phyloP scores from a whole-genome alignment of 2,329 filamentous ascomycete species.

The Fusarium acutatum region DNA sequence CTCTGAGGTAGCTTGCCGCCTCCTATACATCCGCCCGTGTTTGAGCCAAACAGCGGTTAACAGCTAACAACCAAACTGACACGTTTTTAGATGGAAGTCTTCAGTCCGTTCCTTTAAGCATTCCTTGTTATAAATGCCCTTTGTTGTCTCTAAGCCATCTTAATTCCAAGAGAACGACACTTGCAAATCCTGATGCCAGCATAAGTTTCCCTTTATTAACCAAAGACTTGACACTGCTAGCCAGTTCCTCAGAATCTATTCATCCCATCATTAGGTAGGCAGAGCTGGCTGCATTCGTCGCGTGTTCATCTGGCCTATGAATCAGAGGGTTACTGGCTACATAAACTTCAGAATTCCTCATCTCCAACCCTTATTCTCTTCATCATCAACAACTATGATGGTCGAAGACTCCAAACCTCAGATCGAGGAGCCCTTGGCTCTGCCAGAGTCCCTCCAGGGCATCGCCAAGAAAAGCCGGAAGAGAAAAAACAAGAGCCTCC shows the following conservation, averaged over 20 bases:
- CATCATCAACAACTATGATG: neutral
- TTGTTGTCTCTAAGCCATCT: neutral
- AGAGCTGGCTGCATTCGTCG: neutral
- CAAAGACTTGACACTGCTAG: neutral
- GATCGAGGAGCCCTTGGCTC: neutral
- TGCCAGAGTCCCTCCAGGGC: slow-evolving; percentile 24
- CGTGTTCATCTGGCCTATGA: neutral
- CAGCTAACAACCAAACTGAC: fast-evolving
- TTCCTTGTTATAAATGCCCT: neutral
- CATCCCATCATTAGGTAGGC: neutral
- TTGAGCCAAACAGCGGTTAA: slow-evolving; percentile 4
- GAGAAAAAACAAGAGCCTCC: slow-evolving; percentile 11
- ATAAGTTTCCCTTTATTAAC: neutral
- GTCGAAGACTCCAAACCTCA: neutral
- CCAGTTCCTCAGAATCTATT: neutral
- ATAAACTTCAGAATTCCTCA: neutral
- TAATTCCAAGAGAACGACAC: fast-evolving
- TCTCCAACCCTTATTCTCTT: neutral
- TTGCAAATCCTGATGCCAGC: no score
- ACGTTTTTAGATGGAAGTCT: neutral
- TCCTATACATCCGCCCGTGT: neutral
- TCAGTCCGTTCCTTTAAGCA: fast-evolving
- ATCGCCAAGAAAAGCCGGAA: slow-evolving; percentile 34
- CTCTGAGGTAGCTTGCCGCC: neutral
- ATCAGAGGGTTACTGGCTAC: neutral